These are phyloP conservation scores for Nicotiana knightiana DNA, from an alignment of 257 asterid genomes.

Conservation along the genomic window DNA sequence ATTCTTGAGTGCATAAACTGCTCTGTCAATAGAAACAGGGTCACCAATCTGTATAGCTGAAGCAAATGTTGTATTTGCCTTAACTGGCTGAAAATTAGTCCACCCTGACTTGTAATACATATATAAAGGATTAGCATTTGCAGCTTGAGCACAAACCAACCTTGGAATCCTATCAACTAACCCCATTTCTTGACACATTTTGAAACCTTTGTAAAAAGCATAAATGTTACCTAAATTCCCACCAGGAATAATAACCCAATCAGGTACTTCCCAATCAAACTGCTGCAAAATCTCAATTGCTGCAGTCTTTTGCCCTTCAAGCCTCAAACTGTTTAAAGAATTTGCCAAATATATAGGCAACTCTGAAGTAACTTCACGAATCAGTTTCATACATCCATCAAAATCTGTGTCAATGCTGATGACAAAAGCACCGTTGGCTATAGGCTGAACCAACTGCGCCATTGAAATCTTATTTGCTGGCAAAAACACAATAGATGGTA, in stretches of 20 bases:
- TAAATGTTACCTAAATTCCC: conserved; percentile 54
- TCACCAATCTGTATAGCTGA: conserved; percentile 63
- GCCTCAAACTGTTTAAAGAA: conserved; percentile 41
- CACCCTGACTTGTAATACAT: conserved; percentile 38
- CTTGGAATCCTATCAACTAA: conserved; percentile 37
- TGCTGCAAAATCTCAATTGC: conserved; percentile 58
- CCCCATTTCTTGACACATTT: conserved; percentile 53
- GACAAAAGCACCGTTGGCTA: conserved; percentile 50
- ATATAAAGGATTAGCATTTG: conserved; percentile 44
- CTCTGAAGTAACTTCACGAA: conserved; percentile 36
- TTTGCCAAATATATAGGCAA: conserved; percentile 50
- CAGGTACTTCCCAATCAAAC: conserved; percentile 59
- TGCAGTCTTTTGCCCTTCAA: conserved; percentile 51
- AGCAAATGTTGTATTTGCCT: conserved; percentile 41
- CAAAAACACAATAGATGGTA: conserved; percentile 49
- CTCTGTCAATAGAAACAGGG: conserved; percentile 53
- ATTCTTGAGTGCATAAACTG: conserved; percentile 38
- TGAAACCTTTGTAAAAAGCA: conserved; percentile 56
- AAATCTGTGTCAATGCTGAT: conserved; percentile 52
- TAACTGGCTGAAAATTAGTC: conserved; percentile 26
- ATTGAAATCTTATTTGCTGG: conserved; percentile 48
- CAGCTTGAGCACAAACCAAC: conserved; percentile 56
- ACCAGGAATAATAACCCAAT: conserved; percentile 57
- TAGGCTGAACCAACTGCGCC: conserved; percentile 56
- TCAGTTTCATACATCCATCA: conserved; percentile 53